Conservation (phyloP, 257 asterid species). For the Schizonepeta tenuifolia region DNA sequence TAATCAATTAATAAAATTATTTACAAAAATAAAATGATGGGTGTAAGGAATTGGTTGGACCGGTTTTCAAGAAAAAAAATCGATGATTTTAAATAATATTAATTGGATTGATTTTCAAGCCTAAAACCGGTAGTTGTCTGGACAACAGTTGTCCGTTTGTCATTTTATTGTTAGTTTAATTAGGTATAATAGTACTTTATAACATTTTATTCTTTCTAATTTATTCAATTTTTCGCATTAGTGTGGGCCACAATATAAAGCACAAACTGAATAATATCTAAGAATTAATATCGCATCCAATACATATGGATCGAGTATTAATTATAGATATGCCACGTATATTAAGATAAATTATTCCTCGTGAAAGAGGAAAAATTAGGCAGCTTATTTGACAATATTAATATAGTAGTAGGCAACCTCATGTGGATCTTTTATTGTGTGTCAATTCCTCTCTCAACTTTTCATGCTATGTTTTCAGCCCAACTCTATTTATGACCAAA, state of each 20-base stretch:
- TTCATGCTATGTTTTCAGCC: slow-evolving; percentile 28
- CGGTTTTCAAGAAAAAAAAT: too few relatives aligned
- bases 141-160: too few relatives aligned
- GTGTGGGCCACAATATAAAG: not conserved
- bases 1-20: too few relatives aligned
- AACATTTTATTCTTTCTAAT: not conserved
- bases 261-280: not conserved
- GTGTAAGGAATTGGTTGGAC: too few relatives aligned
- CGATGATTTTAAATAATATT: too few relatives aligned
- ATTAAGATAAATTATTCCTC: not conserved
- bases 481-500: not conserved
- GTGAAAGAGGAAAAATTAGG: slow-evolving; percentile 20
- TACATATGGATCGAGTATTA: not conserved
- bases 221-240: not conserved
- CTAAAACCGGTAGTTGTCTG: too few relatives aligned
- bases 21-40: too few relatives aligned
- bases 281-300: not conserved
- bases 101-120: too few relatives aligned
- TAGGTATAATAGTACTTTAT: not conserved
- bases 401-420: slow-evolving; percentile 10
- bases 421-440: not conserved
- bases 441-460: slow-evolving; percentile 16
- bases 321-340: not conserved
- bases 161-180: too few relatives aligned
- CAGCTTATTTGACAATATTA: slow-evolving; percentile 1